These are phyloP conservation scores for Uromyces viciae-fabae DNA, from an alignment of 1,284 basidiomycete genomes.

Conservation along the genomic window DNA sequence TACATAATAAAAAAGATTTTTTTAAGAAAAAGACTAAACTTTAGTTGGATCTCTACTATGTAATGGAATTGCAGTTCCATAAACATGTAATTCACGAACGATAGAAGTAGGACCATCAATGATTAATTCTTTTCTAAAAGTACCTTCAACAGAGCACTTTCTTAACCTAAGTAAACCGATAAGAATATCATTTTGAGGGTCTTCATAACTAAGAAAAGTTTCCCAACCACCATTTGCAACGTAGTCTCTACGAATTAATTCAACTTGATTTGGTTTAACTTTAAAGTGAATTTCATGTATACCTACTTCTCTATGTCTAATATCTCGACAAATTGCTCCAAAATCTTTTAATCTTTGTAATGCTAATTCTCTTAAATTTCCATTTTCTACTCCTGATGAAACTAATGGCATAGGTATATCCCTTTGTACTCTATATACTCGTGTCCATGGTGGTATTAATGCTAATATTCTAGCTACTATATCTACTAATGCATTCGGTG, in stretches of 20 bases:
- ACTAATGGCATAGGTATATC: conserved; percentile 95
- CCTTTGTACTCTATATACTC: conserved; percentile 96
- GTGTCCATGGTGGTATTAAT: conserved; percentile 95
- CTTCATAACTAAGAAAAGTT: conserved; percentile 98
- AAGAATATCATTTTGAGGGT: conserved; percentile 92
- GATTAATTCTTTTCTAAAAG: conserved; percentile 88
- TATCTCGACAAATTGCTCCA: conserved; percentile 93
- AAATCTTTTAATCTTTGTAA: conserved; percentile 98
- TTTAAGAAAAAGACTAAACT: conserved; percentile 39
- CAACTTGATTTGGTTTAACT: conserved; percentile 89
- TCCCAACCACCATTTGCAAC: conserved; percentile 96
- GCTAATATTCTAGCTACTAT: conserved; percentile 94
- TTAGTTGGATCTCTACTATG: conserved; percentile 96
- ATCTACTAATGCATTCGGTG: conserved; percentile 94
- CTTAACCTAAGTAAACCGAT: conserved; percentile 86
- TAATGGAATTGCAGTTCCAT: conserved; percentile 95
- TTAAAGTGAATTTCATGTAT: conserved; percentile 99
- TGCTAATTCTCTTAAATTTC: conserved; percentile 92
- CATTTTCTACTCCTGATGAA: conserved; percentile 95
- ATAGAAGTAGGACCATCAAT: conserved; percentile 80
- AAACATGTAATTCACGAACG: conserved; percentile 95
- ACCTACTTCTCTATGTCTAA: conserved; percentile 95
- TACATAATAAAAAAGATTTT: background rate
- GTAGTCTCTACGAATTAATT: conserved; percentile 95
- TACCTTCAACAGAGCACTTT: conserved; percentile 85